Conservation (phyloP, 306 rosid genomes). For the Trichosanthes truncata region DNA sequence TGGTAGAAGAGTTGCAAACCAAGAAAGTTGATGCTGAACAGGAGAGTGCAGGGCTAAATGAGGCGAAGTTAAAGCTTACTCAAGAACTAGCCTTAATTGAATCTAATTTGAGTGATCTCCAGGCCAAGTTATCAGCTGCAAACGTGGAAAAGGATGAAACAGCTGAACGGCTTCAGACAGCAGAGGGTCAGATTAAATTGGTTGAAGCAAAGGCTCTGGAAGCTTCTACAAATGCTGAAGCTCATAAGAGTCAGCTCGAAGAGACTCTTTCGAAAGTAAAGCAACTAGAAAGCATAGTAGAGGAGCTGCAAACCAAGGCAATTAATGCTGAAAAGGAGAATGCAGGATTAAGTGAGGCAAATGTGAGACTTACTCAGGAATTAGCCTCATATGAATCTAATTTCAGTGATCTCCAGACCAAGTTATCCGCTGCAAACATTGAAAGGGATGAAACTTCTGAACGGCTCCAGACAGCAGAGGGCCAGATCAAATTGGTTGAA, state of each 20-base stretch:
- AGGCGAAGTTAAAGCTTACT: conserved; percentile 53
- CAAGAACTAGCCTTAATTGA: conserved; percentile 36
- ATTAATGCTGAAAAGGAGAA: conserved; percentile 51
- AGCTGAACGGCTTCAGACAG: conserved; percentile 32
- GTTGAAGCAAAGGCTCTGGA: conserved; percentile 43
- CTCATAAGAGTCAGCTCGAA: conserved; percentile 39
- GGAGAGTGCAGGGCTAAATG: conserved; percentile 39
- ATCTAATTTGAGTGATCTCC: conserved; percentile 22
- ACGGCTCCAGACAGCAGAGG: conserved; percentile 35
- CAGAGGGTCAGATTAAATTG: conserved; percentile 42
- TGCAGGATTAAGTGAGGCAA: conserved; percentile 38
- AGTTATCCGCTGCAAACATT: conserved; percentile 28
- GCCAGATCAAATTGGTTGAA: conserved; percentile 38
- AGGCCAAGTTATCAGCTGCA: conserved; percentile 36
- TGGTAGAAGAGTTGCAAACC: conserved; percentile 51
- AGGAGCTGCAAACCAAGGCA: conserved; percentile 52
- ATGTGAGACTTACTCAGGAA: conserved; percentile 49
- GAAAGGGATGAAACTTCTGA: conserved; percentile 52
- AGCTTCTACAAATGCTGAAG: conserved; percentile 30
- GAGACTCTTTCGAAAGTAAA: conserved; percentile 46
- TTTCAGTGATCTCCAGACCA: conserved; percentile 41
- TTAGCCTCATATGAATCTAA: conserved; percentile 44
- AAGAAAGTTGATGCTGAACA: conserved; percentile 46
- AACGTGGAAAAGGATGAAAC: conserved; percentile 52
- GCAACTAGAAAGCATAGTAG: conserved; percentile 60